phyloP scores from a whole-genome alignment of 2,329 filamentous ascomycete genomes.

The Curvularia sp. region DNA sequence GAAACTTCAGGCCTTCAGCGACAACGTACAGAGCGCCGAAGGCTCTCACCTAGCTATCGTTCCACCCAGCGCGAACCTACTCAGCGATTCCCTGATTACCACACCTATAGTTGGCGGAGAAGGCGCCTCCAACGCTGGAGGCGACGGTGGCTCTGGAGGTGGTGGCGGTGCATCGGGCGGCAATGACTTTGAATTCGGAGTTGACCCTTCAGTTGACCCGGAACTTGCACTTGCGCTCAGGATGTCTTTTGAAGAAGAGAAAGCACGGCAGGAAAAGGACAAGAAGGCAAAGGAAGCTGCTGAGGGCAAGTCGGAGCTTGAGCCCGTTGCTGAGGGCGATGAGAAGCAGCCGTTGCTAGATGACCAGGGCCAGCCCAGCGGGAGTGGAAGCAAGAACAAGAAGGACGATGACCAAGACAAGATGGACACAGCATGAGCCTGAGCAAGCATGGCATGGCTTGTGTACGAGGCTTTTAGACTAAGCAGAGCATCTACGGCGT shows the following conservation, averaged over 20 bases:
- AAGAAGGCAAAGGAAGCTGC: conserved; percentile 75
- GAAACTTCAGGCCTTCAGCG: conserved; percentile 93
- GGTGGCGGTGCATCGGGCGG: conserved; percentile 62
- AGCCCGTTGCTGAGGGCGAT: conserved; percentile 77
- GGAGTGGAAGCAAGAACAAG: conserved; percentile 60
- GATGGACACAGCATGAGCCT: conserved; percentile 83
- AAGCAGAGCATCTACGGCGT: conserved; percentile 42
- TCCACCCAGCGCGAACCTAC: conserved; percentile 85
- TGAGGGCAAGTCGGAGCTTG: conserved; percentile 76
- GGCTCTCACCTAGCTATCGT: conserved; percentile 91
- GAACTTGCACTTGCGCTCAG: conserved; percentile 92
- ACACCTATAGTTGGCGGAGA: conserved; percentile 91
- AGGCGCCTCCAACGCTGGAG: conserved; percentile 65
- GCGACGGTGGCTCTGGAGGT: conserved; percentile 58
- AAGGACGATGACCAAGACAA: conserved; percentile 70
- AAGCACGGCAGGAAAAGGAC: conserved; percentile 87
- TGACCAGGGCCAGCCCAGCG: conserved; percentile 69
- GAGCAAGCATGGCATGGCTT: conserved; percentile 5
- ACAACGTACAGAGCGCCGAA: conserved; percentile 86
- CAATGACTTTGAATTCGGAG: conserved; percentile 81
- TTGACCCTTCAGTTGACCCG: conserved; percentile 89
- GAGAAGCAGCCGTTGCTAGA: conserved; percentile 67
- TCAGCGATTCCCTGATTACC: conserved; percentile 89
- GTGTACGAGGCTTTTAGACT: conserved; percentile 14
- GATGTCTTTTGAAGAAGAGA: conserved; percentile 99